phyloP scores from a whole-genome alignment of 768 basidiomycete species.

The Russula vinacea region DNA sequence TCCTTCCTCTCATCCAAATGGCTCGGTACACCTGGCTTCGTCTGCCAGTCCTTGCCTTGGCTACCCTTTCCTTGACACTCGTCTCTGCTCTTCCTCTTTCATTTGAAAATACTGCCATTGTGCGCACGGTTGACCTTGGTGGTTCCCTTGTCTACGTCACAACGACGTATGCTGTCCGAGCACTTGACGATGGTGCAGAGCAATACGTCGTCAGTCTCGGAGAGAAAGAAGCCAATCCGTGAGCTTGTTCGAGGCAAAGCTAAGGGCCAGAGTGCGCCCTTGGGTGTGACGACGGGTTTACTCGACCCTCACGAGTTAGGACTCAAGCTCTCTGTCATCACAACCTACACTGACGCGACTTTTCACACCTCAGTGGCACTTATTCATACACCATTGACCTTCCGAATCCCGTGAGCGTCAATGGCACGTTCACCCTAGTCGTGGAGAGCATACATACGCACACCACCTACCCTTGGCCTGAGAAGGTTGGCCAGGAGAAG shows the following conservation, averaged over 20 bases:
- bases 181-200: conserved; percentile 56
- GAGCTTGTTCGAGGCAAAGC: conserved; percentile 73
- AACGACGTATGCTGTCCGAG: conserved; percentile 82
- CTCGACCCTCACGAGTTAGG: conserved; percentile 54
- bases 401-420: conserved; percentile 54
- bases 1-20: conserved; percentile 4
- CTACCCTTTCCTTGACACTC: conserved; percentile 42
- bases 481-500: conserved; percentile 67
- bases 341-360: not conserved
- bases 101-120: conserved; percentile 87
- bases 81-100: conserved; percentile 45
- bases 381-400: conserved; percentile 60
- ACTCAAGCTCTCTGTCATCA: not conserved
- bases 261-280: conserved; percentile 65
- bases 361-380: conserved; percentile 37
- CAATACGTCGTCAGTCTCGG: conserved; percentile 68
- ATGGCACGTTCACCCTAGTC: conserved; percentile 69
- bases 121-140: conserved; percentile 85
- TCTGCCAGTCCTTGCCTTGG: conserved; percentile 46
- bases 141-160: conserved; percentile 85
- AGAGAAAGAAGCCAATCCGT: conserved; percentile 61
- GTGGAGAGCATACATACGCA: conserved; percentile 78
- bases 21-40: conserved; percentile 47
- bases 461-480: conserved; percentile 72
- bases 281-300: conserved; percentile 50